Conservation (phyloP, 768 basidiomycete species). For the Lentinula edodes region DNA sequence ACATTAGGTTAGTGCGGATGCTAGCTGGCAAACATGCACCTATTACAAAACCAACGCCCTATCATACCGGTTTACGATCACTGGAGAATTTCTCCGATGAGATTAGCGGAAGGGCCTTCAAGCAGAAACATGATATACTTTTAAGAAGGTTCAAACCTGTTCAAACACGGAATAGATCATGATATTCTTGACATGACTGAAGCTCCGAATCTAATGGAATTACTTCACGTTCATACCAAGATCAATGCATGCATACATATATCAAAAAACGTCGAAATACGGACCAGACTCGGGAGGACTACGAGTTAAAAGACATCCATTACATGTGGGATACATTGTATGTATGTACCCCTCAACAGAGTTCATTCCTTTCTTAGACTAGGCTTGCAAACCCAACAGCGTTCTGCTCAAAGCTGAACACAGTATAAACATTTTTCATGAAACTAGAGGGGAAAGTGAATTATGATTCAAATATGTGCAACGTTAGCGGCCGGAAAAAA, state of each 20-base stretch:
- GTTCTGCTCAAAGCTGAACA: slow-evolving; percentile 26
- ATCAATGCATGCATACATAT: too few species aligned
- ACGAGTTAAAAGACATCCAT: background rate
- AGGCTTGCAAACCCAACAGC: slow-evolving; percentile 27
- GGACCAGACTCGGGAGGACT: too few species aligned
- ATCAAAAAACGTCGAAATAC: too few species aligned
- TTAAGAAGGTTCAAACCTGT: too few species aligned
- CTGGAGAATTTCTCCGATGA: background rate
- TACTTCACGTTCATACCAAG: too few species aligned
- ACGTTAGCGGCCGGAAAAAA: background rate
- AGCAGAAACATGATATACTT: background rate
- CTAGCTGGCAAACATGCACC: background rate
- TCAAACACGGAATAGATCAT: background rate
- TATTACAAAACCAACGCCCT: background rate
- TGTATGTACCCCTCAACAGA: background rate
- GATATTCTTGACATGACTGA: background rate
- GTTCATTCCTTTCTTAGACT: background rate
- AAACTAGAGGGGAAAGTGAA: slow-evolving; percentile 15
- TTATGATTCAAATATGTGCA: background rate
- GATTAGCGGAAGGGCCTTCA: background rate
- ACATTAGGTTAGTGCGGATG: background rate
- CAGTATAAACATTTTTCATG: slow-evolving; percentile 35
- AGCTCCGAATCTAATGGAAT: background rate
- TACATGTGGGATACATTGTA: background rate
- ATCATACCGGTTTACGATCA: background rate